Percentiles rank a stretch among this genome's conserved stretches.
phyloP scores from a whole-genome alignment of 768 basidiomycete genomes.

The Epithele typhae region DNA sequence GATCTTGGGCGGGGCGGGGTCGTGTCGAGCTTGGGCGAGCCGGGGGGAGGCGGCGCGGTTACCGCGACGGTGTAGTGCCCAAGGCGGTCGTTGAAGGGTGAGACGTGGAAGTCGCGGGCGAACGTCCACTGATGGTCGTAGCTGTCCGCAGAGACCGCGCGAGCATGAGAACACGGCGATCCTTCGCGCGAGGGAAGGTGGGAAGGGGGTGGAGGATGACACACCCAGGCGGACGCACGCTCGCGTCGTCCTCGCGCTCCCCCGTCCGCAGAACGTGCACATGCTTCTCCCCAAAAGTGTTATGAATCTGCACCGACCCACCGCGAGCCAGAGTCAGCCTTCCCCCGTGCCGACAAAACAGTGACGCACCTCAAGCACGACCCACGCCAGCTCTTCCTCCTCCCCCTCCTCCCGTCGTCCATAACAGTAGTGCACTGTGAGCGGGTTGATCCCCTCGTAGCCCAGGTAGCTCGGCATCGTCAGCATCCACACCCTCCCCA shows the following conservation, averaged over 20 bases:
- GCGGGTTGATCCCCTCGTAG: constrained; percentile 65
- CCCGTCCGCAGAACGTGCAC: constrained; percentile 49
- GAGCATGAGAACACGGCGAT: too few relatives aligned
- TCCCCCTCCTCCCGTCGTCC: constrained; percentile 15
- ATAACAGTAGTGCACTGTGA: constrained; percentile 68
- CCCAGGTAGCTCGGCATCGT: constrained; percentile 70
- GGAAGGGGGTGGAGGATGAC: neutral
- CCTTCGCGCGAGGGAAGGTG: neutral
- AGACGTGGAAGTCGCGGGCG: constrained; percentile 67
- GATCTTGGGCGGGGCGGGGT: constrained; percentile 29
- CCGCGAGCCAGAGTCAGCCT: too few relatives aligned
- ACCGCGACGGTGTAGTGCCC: constrained; percentile 62
- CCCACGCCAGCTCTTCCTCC: constrained; percentile 29
- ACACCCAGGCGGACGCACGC: constrained; percentile 27
- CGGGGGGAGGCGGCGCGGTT: constrained; percentile 38
- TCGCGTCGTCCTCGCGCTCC: constrained; percentile 37
- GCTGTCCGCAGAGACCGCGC: constrained; percentile 32
- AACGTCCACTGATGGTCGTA: constrained; percentile 66
- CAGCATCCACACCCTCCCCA: constrained; percentile 59
- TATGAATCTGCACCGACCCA: constrained; percentile 47
- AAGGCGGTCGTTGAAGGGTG: constrained; percentile 68
- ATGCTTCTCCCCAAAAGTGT: constrained; percentile 71
- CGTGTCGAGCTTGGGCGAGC: constrained; percentile 12
- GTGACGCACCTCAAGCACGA: constrained; percentile 52
- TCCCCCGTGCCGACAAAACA: too few relatives aligned